Base-by-base conservation (phyloP, 768 basidiomycete species). In the Lactarius indigo region DNA sequence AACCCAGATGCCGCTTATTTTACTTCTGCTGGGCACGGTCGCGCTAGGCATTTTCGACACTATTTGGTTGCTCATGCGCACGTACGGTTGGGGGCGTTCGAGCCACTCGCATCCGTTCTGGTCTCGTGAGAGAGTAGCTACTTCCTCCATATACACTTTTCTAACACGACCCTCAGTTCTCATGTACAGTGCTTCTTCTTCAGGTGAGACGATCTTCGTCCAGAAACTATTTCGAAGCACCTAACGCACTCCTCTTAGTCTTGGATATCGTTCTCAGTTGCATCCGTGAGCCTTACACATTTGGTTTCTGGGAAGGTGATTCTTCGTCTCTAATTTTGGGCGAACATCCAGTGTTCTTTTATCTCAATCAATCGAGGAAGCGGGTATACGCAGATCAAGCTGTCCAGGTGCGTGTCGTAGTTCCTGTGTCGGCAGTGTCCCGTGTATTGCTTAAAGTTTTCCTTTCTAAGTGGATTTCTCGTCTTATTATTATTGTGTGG, bases 251-350 rank as follows among this genome's bases (percentile, higher is more conserved):
- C 15, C 8, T 23, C 20, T 30, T 30, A 65, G 64, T 28, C 30
- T 44, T 65, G 59, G 56, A 66, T 26, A 23, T 66, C 20, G 28
- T 26, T 2, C 28, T 66, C 30, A 62, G 35, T 57, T 13, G 3
- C 17, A 50, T 58, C 8, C 17, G 65, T 66, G 35, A 31, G 56
- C 20, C 12, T 13, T 37, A 6, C 54, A 35, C 26, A 1, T 18
- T 28, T 39, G 4, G 23, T 50, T 33, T 2, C 8, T 47, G 7
- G 18, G 17, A 20, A 18, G 23, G 17, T n/a, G 7, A 47, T 23
- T 47, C 17, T 20, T 10, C 35, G 50, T 42, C 8, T 59, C 26
- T 35, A 6, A 33, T 50, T 30, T 31, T 3, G 55, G 47, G n/a
- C 39, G 18, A 18, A 31, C 18, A 23, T 26, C 15, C 39, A 66